Evolutionary conservation across 805 yeast genomes (phyloP).

Genomic region (Saccharomycopsis sp.): DNA sequence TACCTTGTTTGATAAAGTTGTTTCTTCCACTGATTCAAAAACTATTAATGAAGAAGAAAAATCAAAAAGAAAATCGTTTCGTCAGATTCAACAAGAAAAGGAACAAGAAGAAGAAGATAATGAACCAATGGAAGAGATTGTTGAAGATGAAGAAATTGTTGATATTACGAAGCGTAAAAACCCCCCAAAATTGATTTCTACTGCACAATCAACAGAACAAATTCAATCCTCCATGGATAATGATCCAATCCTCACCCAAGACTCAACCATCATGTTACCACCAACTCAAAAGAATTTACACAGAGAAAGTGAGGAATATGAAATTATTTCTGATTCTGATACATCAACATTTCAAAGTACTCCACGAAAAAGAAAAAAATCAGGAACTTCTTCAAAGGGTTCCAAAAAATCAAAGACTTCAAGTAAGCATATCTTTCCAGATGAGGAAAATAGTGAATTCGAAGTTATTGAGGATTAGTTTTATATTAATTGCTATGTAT

Average conservation of each 20-base stretch:
- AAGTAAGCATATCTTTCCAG: too few relatives aligned
- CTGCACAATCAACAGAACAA: too few relatives aligned
- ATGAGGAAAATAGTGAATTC: too few relatives aligned
- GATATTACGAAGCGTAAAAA: neutral
- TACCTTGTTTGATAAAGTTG: constrained; percentile 1
- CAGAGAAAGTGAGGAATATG: neutral
- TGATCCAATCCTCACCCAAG: neutral
- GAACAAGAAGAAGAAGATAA: neutral
- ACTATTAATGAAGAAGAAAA: neutral
- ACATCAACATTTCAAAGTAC: neutral
- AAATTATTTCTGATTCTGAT: neutral
- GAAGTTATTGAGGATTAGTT: too few relatives aligned
- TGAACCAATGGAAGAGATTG: neutral
- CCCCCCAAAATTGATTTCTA: too few relatives aligned
- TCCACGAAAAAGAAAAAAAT: neutral
- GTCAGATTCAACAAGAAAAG: neutral
- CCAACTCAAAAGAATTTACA: neutral
- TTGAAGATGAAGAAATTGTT: neutral
- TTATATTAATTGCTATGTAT: too few relatives aligned
- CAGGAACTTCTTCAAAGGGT: too few relatives aligned
- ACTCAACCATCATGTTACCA: neutral
- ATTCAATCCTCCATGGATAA: too few relatives aligned
- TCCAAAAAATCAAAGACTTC: too few relatives aligned
- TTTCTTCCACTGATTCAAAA: neutral
- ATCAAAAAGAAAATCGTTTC: too few relatives aligned